Percentiles rank a stretch among this genome's conserved stretches.
Evolutionary conservation across 176 grass and related monocot genomes (phyloP).

Genomic region (Cenchrus americanus): DNA sequence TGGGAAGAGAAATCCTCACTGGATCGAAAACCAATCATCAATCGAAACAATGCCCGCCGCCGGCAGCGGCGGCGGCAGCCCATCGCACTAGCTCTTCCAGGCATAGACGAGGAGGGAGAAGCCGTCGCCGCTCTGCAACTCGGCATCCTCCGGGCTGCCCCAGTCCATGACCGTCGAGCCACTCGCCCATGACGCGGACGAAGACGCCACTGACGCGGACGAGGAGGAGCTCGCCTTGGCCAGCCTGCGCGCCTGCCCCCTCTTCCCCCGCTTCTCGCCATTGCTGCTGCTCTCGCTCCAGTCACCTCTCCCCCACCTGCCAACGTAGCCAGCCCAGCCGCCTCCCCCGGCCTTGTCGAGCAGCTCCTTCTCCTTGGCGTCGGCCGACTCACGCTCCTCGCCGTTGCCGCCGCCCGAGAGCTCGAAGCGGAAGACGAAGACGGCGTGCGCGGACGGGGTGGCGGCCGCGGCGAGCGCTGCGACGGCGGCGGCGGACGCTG

Average conservation of each 20-base stretch:
- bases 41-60: slow-evolving; percentile 51
- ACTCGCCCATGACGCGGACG: slow-evolving; percentile 58
- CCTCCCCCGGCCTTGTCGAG: slow-evolving; percentile 37
- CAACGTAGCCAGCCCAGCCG: slow-evolving; percentile 43
- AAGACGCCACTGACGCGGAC: slow-evolving; percentile 57
- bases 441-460: slow-evolving; percentile 50
- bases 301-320: slow-evolving; percentile 55
- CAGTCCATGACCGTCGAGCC: slow-evolving; percentile 90
- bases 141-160: slow-evolving; percentile 75
- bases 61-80: background rate
- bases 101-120: slow-evolving; percentile 93
- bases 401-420: slow-evolving; percentile 12
- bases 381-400: slow-evolving; percentile 22
- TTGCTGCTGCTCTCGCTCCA: slow-evolving; percentile 85
- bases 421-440: slow-evolving; percentile 93
- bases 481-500: background rate
- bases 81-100: slow-evolving; percentile 56
- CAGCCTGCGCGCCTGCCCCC: slow-evolving; percentile 35
- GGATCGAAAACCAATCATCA: slow-evolving; percentile 45
- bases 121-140: slow-evolving; percentile 70
- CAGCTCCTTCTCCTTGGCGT: slow-evolving; percentile 40
- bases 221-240: slow-evolving; percentile 63
- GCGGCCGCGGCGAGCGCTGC: background rate
- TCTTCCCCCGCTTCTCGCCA: slow-evolving; percentile 57
- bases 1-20: slow-evolving; percentile 36